Evolutionary conservation across 305 asterid species (phyloP).

Genomic region (Fraxinus sp.): DNA sequence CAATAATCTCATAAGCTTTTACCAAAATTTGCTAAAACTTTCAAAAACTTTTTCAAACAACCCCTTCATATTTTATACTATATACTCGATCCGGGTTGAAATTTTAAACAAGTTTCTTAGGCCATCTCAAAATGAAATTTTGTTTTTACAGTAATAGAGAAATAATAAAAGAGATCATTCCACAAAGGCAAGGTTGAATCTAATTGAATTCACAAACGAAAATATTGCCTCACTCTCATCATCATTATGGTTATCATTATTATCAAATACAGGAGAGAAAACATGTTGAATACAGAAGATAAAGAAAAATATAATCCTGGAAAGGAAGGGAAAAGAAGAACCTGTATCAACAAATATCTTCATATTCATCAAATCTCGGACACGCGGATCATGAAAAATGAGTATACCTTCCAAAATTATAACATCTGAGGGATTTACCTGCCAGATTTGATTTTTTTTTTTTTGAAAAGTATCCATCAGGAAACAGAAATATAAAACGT

Average conservation of each 20-base stretch:
- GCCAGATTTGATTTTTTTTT: conserved; percentile 22
- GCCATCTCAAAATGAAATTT: conserved; percentile 12
- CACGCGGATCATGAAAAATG: conserved; percentile 90
- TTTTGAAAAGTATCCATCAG: neutral
- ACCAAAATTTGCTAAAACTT: neutral
- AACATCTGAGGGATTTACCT: conserved; percentile 99
- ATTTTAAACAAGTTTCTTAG: conserved; percentile 18
- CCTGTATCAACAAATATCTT: conserved; percentile 99
- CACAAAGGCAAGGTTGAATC: neutral
- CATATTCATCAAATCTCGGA: conserved; percentile 87
- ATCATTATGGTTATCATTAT: neutral
- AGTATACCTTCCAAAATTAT: conserved; percentile 97
- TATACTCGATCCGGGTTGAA: neutral
- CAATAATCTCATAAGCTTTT: neutral
- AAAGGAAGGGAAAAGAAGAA: conserved; percentile 35
- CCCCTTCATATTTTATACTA: neutral
- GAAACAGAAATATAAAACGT: neutral
- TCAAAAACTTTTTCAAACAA: neutral
- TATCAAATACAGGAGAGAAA: neutral
- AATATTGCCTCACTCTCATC: neutral
- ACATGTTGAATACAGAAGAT: neutral
- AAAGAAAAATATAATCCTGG: conserved; percentile 7
- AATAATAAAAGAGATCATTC: neutral
- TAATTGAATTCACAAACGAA: neutral
- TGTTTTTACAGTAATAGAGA: neutral